These are phyloP conservation scores for Zymoseptoria passerinii DNA, from an alignment of 2,329 filamentous ascomycete genomes.

Conservation along the genomic window DNA sequence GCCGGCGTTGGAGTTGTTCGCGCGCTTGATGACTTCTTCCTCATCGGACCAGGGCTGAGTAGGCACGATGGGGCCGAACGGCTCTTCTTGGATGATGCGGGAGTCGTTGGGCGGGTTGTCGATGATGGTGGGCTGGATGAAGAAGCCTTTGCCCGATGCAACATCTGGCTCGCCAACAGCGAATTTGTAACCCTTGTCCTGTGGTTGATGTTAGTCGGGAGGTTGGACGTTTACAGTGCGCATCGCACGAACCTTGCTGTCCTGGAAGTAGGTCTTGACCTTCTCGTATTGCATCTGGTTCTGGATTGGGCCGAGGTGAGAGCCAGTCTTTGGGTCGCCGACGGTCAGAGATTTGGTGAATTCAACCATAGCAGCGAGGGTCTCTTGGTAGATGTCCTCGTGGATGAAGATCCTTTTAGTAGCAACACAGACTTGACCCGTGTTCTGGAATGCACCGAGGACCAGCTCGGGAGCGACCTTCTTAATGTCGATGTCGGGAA, in stretches of 20 bases:
- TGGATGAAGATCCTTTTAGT: slow-evolving; percentile 52
- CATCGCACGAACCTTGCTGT: slow-evolving; percentile 24
- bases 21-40: slow-evolving; percentile 40
- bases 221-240: neutral
- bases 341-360: slow-evolving; percentile 38
- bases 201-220: neutral
- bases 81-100: slow-evolving; percentile 41
- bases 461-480: slow-evolving; percentile 43
- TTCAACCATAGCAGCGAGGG: slow-evolving; percentile 41
- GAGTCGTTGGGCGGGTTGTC: slow-evolving; percentile 37
- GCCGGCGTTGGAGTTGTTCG: slow-evolving; percentile 44
- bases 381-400: slow-evolving; percentile 43
- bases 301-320: slow-evolving; percentile 50
- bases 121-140: slow-evolving; percentile 38
- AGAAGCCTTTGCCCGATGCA: slow-evolving; percentile 33
- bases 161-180: slow-evolving; percentile 47
- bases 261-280: slow-evolving; percentile 36
- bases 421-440: slow-evolving; percentile 49
- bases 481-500: slow-evolving; percentile 49
- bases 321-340: slow-evolving; percentile 34
- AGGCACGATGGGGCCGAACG: slow-evolving; percentile 44
- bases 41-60: slow-evolving; percentile 39
- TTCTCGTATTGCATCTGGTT: slow-evolving; percentile 51
- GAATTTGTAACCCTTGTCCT: slow-evolving; percentile 40
- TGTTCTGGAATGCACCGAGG: slow-evolving; percentile 48